A percentile compares a stretch with the other conserved stretches of the same genome.
These are phyloP conservation scores for Hondaea fermentalgiana DNA, from an alignment of 108 stramenopile species.

Conservation along the genomic window DNA sequence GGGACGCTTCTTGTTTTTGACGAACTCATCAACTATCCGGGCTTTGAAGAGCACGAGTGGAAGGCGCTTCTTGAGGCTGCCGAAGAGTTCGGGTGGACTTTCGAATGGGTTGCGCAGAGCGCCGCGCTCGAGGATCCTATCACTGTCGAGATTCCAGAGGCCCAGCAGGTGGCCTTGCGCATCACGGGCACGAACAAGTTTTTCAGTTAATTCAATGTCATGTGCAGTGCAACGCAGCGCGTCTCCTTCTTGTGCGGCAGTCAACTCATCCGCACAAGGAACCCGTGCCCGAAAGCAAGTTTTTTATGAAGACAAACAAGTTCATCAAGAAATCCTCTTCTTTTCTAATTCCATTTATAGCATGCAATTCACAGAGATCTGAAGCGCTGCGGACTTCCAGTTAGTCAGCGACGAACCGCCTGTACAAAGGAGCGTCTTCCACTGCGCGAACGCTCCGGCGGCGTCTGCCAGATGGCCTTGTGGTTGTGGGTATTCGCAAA, in stretches of 20 bases:
- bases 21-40: not conserved
- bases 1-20: conserved; percentile 5
- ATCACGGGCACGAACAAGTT: not conserved
- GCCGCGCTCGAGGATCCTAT: not conserved
- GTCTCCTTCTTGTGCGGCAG: too few species aligned
- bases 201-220: not conserved
- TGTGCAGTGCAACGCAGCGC: too few species aligned
- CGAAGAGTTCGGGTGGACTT: not conserved
- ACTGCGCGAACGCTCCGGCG: not conserved
- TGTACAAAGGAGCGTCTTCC: not conserved
- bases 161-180: not conserved
- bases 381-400: too few species aligned
- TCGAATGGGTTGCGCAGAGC: conserved; percentile 4
- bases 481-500: not conserved
- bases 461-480: not conserved
- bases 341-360: too few species aligned
- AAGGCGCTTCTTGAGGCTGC: conserved; percentile 10
- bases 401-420: not conserved
- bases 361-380: too few species aligned
- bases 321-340: too few species aligned
- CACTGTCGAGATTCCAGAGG: not conserved
- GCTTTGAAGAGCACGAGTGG: not conserved
- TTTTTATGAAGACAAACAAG: too few species aligned
- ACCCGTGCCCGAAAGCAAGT: too few species aligned
- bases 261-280: too few species aligned